Percentiles rank a stretch among this genome's conserved stretches.
Conservation (phyloP, 2,329 filamentous ascomycete species). For the Aspergillus melleus region DNA sequence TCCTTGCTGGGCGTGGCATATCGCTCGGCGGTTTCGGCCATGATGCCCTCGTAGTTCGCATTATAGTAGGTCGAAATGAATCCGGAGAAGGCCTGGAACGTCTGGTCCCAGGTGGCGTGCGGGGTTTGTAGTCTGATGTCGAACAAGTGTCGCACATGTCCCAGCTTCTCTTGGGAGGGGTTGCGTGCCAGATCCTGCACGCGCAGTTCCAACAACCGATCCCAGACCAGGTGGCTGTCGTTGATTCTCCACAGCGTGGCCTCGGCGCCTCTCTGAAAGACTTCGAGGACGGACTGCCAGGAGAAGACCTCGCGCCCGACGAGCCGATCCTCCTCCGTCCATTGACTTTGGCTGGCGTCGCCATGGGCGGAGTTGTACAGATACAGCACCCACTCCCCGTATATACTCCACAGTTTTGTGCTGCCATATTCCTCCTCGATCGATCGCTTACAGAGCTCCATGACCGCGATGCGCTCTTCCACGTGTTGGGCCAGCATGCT, state of each 20-base stretch:
- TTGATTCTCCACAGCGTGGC: slow-evolving; percentile 62
- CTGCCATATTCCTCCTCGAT: slow-evolving; percentile 63
- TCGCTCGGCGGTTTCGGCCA: slow-evolving; percentile 55
- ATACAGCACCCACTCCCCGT: slow-evolving; percentile 61
- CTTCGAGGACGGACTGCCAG: slow-evolving; percentile 55
- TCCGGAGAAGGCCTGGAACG: slow-evolving; percentile 59
- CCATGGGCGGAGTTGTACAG: slow-evolving; percentile 55
- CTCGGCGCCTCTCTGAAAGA: slow-evolving; percentile 57
- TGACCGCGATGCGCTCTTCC: slow-evolving; percentile 59
- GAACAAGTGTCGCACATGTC: slow-evolving; percentile 53
- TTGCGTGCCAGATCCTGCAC: slow-evolving; percentile 53
- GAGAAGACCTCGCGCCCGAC: slow-evolving; percentile 61
- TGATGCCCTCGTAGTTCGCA: slow-evolving; percentile 57
- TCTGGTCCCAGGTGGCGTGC: slow-evolving; percentile 61
- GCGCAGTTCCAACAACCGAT: slow-evolving; percentile 58
- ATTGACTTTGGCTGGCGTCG: slow-evolving; percentile 36
- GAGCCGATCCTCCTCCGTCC: slow-evolving; percentile 58
- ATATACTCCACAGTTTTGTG: slow-evolving; percentile 61
- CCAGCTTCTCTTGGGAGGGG: slow-evolving; percentile 50
- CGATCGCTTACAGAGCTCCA: slow-evolving; percentile 61
- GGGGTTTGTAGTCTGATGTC: slow-evolving; percentile 57
- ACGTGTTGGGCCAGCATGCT: slow-evolving; percentile 55
- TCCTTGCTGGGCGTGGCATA: slow-evolving; percentile 45
- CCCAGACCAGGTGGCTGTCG: slow-evolving; percentile 62
- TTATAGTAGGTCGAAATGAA: slow-evolving; percentile 59